Evolutionary conservation across 257 asterid genomes (phyloP).

Genomic region (Nemophila menziesii): DNA sequence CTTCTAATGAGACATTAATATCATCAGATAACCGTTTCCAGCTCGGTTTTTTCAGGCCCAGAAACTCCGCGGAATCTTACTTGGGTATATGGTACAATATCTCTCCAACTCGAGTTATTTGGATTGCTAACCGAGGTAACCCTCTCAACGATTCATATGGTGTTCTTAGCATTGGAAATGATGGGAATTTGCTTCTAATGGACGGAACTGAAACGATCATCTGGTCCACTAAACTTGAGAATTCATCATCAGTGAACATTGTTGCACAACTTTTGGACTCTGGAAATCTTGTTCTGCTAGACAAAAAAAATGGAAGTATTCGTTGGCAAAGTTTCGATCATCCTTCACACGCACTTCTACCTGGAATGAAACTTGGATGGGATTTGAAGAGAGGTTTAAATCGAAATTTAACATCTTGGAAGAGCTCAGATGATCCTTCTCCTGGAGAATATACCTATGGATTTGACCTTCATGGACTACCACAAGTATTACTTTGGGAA

Average conservation of each 20-base stretch:
- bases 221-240: slow-evolving; percentile 28
- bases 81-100: slow-evolving; percentile 30
- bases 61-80: slow-evolving; percentile 15
- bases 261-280: no score
- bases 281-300: slow-evolving; percentile 20
- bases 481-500: no score
- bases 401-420: no score
- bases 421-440: no score
- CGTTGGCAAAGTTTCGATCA: no score
- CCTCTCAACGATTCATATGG: slow-evolving; percentile 15
- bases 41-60: no score
- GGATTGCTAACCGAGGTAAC: slow-evolving; percentile 28
- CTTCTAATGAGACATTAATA: slow-evolving; percentile 12
- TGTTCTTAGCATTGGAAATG: slow-evolving; percentile 15
- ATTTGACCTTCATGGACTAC: no score
- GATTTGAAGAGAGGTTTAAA: slow-evolving; percentile 18
- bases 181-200: slow-evolving; percentile 26
- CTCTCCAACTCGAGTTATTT: slow-evolving; percentile 20
- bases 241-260: not conserved
- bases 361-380: slow-evolving; percentile 29
- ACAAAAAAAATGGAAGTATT: no score
- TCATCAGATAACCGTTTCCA: slow-evolving; percentile 9
- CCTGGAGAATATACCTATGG: no score
- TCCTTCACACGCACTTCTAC: slow-evolving; percentile 38
- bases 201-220: slow-evolving; percentile 6